Conservation (phyloP, 768 basidiomycete genomes). For the Rhodosporidiobolus sp. region DNA sequence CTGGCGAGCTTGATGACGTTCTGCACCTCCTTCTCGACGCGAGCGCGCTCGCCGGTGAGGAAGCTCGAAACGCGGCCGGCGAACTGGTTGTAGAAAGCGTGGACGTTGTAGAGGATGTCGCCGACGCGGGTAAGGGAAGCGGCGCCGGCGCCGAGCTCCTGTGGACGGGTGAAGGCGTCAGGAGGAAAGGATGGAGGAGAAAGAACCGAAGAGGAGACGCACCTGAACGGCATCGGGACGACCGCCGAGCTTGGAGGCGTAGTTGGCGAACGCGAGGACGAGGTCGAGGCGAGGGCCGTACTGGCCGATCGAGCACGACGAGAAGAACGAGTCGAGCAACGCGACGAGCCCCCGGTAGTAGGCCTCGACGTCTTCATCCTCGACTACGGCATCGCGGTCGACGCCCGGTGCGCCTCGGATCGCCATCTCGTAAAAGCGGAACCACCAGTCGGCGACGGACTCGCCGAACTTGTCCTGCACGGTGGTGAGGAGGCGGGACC, state of each 20-base stretch:
- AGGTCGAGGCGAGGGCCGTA: conserved; percentile 66
- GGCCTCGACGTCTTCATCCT: conserved; percentile 46
- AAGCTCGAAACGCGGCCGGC: conserved; percentile 53
- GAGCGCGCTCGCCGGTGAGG: conserved; percentile 59
- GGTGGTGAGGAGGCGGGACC: conserved; percentile 73
- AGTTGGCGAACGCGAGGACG: conserved; percentile 60
- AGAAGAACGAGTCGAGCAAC: conserved; percentile 76
- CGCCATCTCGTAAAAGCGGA: conserved; percentile 73
- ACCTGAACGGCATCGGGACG: conserved; percentile 9
- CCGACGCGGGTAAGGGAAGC: conserved; percentile 56
- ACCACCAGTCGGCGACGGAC: conserved; percentile 74
- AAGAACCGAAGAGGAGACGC: not conserved
- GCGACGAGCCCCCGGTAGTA: conserved; percentile 63
- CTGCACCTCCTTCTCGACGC: conserved; percentile 73
- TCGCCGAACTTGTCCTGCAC: conserved; percentile 56
- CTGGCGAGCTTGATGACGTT: conserved; percentile 91
- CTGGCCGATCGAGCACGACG: conserved; percentile 75
- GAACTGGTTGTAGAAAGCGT: conserved; percentile 65
- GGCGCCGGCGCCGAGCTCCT: conserved; percentile 41
- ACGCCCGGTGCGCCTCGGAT: conserved; percentile 49
- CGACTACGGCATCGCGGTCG: conserved; percentile 46
- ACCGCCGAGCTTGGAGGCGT: conserved; percentile 21
- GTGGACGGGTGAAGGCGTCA: not conserved
- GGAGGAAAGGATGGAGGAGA: not conserved
- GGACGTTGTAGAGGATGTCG: conserved; percentile 62